These are phyloP conservation scores for Lyophyllum atratum DNA, from an alignment of 768 basidiomycete species.

Conservation along the genomic window DNA sequence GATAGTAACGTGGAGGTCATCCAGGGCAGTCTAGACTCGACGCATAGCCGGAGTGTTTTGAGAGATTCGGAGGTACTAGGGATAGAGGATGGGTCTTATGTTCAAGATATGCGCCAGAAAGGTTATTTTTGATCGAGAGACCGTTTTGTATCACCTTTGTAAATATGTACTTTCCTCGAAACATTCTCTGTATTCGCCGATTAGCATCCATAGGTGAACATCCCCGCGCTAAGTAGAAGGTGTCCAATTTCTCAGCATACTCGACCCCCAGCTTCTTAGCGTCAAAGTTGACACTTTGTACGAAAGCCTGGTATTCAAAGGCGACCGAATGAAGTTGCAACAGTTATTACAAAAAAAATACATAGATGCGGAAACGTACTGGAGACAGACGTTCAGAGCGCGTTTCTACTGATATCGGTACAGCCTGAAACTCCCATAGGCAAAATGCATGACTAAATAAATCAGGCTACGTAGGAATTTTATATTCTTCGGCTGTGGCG, in stretches of 20 bases:
- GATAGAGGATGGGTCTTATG: slow-evolving; percentile 23
- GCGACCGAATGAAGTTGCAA: too few relatives aligned
- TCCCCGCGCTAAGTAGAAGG: too few relatives aligned
- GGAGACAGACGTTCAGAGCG: too few relatives aligned
- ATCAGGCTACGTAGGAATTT: neutral
- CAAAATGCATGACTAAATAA: neutral
- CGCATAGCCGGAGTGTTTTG: slow-evolving; percentile 20
- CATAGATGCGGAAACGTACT: too few relatives aligned
- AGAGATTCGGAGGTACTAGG: slow-evolving; percentile 36
- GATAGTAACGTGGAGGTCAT: slow-evolving; percentile 24
- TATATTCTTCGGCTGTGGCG: neutral
- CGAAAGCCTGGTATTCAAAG: too few relatives aligned
- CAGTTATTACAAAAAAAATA: too few relatives aligned
- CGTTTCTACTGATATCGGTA: too few relatives aligned
- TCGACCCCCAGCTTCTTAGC: too few relatives aligned
- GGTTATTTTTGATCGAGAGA: neutral
- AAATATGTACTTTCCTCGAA: neutral
- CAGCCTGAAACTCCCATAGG: too few relatives aligned
- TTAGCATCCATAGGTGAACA: too few relatives aligned
- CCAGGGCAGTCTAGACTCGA: slow-evolving; percentile 24
- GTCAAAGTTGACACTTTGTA: too few relatives aligned
- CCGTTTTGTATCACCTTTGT: neutral
- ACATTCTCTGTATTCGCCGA: neutral
- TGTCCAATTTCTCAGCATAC: too few relatives aligned
- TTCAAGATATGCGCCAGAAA: slow-evolving; percentile 6